Evolutionary conservation across 2,329 filamentous ascomycete genomes (phyloP).

Genomic region (Calonectria pteridis): DNA sequence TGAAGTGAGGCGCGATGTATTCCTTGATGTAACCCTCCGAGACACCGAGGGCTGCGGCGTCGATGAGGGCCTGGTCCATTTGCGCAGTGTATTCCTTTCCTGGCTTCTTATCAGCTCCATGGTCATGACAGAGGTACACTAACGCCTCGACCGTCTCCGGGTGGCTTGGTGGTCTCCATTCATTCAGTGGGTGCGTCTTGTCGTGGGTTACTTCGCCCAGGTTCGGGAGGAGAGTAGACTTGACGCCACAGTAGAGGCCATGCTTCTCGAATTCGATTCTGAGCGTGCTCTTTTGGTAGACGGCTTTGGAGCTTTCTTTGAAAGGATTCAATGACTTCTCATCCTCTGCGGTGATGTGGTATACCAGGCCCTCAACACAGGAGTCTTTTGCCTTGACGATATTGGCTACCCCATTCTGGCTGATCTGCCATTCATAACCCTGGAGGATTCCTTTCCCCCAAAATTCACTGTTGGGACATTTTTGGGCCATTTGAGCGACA

Average conservation of each 20-base stretch:
- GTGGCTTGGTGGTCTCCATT: neutral
- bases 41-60: neutral
- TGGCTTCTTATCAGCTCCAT: neutral
- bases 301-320: neutral
- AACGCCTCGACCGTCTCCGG: neutral
- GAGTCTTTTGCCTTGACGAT: neutral
- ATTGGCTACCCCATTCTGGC: neutral
- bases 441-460: neutral
- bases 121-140: neutral
- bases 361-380: neutral
- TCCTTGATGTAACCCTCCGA: neutral
- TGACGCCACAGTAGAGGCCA: neutral
- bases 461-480: neutral
- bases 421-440: neutral
- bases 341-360: neutral
- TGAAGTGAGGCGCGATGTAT: neutral
- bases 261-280: neutral
- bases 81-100: neutral
- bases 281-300: neutral
- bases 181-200: neutral
- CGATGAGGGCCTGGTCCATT: neutral
- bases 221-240: neutral
- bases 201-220: neutral
- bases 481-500: neutral
- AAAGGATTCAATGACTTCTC: neutral